phyloP scores from a whole-genome alignment of 306 rosid genomes.

The Amphicarpaea edgeworthii region DNA sequence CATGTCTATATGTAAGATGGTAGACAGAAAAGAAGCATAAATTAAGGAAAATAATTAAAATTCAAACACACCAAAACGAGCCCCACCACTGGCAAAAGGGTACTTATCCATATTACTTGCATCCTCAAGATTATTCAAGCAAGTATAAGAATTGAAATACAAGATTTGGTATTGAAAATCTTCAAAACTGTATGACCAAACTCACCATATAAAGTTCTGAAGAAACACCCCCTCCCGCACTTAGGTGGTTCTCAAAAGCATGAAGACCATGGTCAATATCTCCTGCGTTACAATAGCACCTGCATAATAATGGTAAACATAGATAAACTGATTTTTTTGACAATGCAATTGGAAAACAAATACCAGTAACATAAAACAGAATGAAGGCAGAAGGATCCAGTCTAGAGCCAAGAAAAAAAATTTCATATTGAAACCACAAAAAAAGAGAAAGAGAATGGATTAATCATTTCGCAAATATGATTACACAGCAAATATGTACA shows the following conservation, averaged over 20 bases:
- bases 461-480: slow-evolving; percentile 21
- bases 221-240: slow-evolving; percentile 51
- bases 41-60: slow-evolving; percentile 11
- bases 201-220: slow-evolving; percentile 75
- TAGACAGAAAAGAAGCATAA: slow-evolving; percentile 9
- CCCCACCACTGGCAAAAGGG: slow-evolving; percentile 17
- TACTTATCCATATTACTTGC: neutral
- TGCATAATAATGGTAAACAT: slow-evolving; percentile 52
- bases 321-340: slow-evolving; percentile 17
- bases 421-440: slow-evolving; percentile 26
- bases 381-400: neutral
- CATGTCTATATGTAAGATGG: slow-evolving; percentile 13
- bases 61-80: neutral
- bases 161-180: slow-evolving; percentile 16
- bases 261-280: slow-evolving; percentile 75
- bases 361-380: slow-evolving; percentile 26
- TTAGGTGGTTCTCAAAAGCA: slow-evolving; percentile 61
- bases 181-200: slow-evolving; percentile 33
- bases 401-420: neutral
- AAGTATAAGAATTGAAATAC: no score
- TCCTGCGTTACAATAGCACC: slow-evolving; percentile 83
- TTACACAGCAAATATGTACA: slow-evolving; percentile 52
- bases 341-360: slow-evolving; percentile 23
- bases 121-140: no score
- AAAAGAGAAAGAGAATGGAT: no score